These are phyloP conservation scores for Priceomyces melissophilus DNA, from an alignment of 805 yeast genomes.

Conservation along the genomic window DNA sequence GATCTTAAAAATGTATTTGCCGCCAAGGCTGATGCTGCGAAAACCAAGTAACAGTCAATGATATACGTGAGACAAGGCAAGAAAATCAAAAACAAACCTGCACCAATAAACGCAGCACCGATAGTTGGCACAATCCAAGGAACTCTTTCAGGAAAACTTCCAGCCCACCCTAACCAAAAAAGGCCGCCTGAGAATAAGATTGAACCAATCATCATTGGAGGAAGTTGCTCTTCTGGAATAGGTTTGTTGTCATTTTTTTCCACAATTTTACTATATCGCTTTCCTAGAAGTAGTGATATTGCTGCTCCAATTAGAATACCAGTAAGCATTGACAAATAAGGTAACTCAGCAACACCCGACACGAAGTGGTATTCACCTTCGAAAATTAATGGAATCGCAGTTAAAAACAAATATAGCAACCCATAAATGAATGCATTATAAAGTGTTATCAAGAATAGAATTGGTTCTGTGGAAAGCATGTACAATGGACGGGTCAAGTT, in stretches of 20 bases:
- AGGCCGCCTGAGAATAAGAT: conserved; percentile 68
- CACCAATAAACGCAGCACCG: conserved; percentile 30
- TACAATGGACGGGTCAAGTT: conserved; percentile 35
- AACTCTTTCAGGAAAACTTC: conserved; percentile 57
- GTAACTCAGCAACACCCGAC: conserved; percentile 69
- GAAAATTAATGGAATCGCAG: conserved; percentile 46
- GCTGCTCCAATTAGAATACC: conserved; percentile 63
- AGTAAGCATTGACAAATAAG: conserved; percentile 71
- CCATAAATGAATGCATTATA: conserved; percentile 51
- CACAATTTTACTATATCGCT: conserved; percentile 40
- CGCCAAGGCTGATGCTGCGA: conserved; percentile 56
- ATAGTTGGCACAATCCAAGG: conserved; percentile 62
- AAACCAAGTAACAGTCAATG: conserved; percentile 49
- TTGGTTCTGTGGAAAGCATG: conserved; percentile 41
- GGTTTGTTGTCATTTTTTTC: conserved; percentile 36
- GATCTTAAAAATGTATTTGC: conserved; percentile 54
- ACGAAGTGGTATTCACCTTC: conserved; percentile 52
- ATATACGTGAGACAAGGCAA: conserved; percentile 52
- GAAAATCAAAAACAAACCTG: conserved; percentile 48
- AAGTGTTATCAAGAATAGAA: conserved; percentile 40
- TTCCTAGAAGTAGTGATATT: conserved; percentile 54
- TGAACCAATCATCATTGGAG: conserved; percentile 71
- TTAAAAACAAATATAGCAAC: conserved; percentile 42
- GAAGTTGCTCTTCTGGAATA: conserved; percentile 71
- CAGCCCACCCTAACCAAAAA: conserved; percentile 81